Evolutionary conservation across 768 basidiomycete genomes (phyloP), one percentile per base, ranked within the genome.

Genomic region (Leucosporidium yakuticum): DNA sequence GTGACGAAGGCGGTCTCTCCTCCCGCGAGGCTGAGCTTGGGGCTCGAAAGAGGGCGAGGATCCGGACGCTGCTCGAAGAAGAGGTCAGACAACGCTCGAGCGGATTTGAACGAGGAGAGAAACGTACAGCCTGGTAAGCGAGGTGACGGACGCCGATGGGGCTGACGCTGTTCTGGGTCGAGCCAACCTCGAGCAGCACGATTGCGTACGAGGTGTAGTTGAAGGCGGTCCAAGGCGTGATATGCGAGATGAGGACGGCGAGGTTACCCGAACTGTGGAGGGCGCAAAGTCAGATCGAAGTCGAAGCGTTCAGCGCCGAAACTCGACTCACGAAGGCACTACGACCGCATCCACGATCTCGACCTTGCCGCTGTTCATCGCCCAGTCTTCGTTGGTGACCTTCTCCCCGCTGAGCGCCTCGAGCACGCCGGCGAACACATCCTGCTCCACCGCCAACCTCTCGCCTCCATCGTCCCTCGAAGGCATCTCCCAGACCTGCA

Each of bases 31-130:
- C 72, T 32, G 4, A 81, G 70, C 12, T 74, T 66, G 5, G 80
- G 79, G 1, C 69, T 64, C n/a, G 79, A 79, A 1, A 79, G 71
- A 14, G 74, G 77, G 27, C 78, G 69, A 19, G 77, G 76, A 60
- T 79, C 79, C 21, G 73, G 69, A 21, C 70, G 70, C 77, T 79
- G 62, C 47, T 0, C 9, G 34, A 31, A n/a, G n/a, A n/a, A n/a
- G 44, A 53, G 60, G 27, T 21, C 20, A 51, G 56, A 9, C 11
- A 20, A 53, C 25, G 0, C 27, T 2, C 15, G 62, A 25, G 2
- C 8, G 12, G 31, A 4, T 17, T 31, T 20, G 21, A 3, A 36
- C 17, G 25, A 15, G 5, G 29, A 32, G 19, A 1, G 44, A 2
- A 2, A 55, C 70, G 49, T 50, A 73, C 73, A 6, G 67, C 68